Conservation (phyloP, 495 filamentous ascomycete species). For the Hyaloscypha finlandica region DNA sequence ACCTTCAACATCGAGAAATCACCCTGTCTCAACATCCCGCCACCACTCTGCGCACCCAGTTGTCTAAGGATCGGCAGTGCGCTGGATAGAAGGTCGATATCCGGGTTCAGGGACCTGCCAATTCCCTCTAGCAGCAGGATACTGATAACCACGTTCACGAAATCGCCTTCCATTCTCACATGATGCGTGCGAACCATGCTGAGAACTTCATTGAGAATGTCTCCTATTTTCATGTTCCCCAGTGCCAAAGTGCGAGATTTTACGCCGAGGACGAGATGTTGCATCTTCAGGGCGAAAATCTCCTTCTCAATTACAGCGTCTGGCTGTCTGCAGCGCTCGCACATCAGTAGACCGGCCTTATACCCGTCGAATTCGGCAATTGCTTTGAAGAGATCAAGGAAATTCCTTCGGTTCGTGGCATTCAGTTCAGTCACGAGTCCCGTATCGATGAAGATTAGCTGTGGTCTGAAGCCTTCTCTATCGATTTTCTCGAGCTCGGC, state of each 20-base stretch:
- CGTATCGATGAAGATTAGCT: slow-evolving; percentile 96
- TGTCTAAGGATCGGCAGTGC: slow-evolving; percentile 90
- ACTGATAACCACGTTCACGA: slow-evolving; percentile 96
- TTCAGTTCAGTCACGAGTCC: slow-evolving; percentile 96
- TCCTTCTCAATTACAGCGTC: slow-evolving; percentile 84
- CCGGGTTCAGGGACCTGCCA: slow-evolving; percentile 80
- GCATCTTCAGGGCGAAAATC: slow-evolving; percentile 93
- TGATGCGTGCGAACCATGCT: slow-evolving; percentile 92
- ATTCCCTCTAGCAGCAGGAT: slow-evolving; percentile 95
- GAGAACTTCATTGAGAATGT: slow-evolving; percentile 87
- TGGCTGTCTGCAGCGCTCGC: slow-evolving; percentile 88
- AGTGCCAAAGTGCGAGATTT: slow-evolving; percentile 89
- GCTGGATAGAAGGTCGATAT: slow-evolving; percentile 82
- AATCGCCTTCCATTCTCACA: slow-evolving; percentile 94
- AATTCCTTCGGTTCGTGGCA: slow-evolving; percentile 81
- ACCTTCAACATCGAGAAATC: slow-evolving; percentile 93
- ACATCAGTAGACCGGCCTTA: slow-evolving; percentile 93
- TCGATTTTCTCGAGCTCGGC: slow-evolving; percentile 77
- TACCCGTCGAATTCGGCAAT: slow-evolving; percentile 98
- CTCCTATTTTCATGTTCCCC: slow-evolving; percentile 94
- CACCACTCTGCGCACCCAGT: slow-evolving; percentile 77
- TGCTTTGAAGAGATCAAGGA: slow-evolving; percentile 93
- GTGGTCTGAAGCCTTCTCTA: slow-evolving; percentile 86
- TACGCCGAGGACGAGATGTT: slow-evolving; percentile 87
- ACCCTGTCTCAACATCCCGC: slow-evolving; percentile 64